Evolutionary conservation across 306 rosid genomes (phyloP).

Genomic region (Trifolium dubium): DNA sequence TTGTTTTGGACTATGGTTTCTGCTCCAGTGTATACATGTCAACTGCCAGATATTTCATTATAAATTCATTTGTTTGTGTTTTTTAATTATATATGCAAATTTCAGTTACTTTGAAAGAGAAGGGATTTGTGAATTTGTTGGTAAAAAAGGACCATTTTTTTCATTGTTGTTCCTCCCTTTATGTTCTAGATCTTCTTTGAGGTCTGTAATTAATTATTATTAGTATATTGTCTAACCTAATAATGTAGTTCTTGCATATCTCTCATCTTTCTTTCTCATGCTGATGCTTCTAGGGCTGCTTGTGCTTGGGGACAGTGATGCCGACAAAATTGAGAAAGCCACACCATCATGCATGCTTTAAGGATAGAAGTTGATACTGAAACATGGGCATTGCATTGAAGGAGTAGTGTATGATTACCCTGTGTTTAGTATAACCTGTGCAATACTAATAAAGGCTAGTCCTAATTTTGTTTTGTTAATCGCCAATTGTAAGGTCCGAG

Average conservation of each 20-base stretch:
- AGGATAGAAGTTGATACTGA: slow-evolving; percentile 50
- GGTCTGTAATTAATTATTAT: slow-evolving; percentile 4
- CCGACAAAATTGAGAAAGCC: slow-evolving; percentile 38
- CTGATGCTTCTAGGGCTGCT: slow-evolving; percentile 63
- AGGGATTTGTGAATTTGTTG: slow-evolving; percentile 25
- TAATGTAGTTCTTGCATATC: slow-evolving; percentile 33
- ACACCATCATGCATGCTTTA: slow-evolving; percentile 40
- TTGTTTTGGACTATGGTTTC: slow-evolving; percentile 7
- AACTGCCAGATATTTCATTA: slow-evolving; percentile 4
- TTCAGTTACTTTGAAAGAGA: slow-evolving; percentile 11
- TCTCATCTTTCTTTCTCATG: slow-evolving; percentile 37
- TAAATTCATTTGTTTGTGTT: slow-evolving; percentile 4
- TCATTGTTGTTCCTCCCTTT: neutral
- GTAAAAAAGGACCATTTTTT: slow-evolving; percentile 8
- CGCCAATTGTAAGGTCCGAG: slow-evolving; percentile 40
- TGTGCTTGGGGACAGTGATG: slow-evolving; percentile 96
- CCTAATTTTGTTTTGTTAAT: slow-evolving; percentile 48
- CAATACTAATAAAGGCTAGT: slow-evolving; percentile 53
- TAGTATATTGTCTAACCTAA: neutral
- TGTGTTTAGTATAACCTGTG: slow-evolving; percentile 51
- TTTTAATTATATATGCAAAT: slow-evolving; percentile 8
- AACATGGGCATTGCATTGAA: slow-evolving; percentile 47
- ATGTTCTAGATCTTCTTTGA: neutral
- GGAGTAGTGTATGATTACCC: slow-evolving; percentile 49
- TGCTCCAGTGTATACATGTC: slow-evolving; percentile 22